Percentiles rank a stretch among this genome's conserved stretches.
Conservation (phyloP, 208 protist genomes). For the Crithidia thermophila region DNA sequence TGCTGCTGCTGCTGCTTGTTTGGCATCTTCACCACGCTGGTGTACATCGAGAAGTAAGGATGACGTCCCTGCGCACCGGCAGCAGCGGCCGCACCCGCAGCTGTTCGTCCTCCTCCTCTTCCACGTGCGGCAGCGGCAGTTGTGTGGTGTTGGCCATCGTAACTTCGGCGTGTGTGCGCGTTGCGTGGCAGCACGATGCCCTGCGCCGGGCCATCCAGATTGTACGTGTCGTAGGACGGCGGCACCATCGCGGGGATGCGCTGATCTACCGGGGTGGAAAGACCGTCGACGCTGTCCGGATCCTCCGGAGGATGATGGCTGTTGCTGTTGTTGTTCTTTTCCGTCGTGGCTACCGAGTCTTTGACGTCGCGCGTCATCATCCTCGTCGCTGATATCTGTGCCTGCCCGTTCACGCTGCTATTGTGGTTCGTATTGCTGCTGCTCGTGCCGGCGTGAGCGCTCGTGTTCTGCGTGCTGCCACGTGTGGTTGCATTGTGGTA, state of each 20-base stretch:
- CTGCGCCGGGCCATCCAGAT: background rate
- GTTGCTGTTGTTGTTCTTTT: slow-evolving; percentile 2
- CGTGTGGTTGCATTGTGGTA: no score
- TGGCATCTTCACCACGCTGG: background rate
- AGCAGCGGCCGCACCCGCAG: no score
- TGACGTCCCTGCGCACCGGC: no score
- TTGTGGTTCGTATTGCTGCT: background rate
- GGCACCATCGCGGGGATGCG: slow-evolving; percentile 27
- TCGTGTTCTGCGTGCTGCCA: no score
- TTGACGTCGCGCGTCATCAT: background rate
- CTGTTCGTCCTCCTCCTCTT: no score
- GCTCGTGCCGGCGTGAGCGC: no score
- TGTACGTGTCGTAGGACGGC: slow-evolving; percentile 20
- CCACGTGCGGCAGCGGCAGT: no score
- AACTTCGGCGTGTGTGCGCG: background rate
- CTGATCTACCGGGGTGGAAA: slow-evolving; percentile 25
- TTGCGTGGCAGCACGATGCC: background rate
- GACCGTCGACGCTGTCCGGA: background rate
- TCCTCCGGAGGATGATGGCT: background rate
- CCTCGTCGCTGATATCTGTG: no score
- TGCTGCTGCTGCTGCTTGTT: background rate
- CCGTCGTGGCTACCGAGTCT: background rate
- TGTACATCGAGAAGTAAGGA: background rate
- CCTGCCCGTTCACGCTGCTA: no score
- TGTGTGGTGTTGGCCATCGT: background rate